A percentile compares a stretch with the other conserved stretches of the same genome.
phyloP scores from a whole-genome alignment of 1,139 yeast genomes.

The Eremothecium gossypii region DNA sequence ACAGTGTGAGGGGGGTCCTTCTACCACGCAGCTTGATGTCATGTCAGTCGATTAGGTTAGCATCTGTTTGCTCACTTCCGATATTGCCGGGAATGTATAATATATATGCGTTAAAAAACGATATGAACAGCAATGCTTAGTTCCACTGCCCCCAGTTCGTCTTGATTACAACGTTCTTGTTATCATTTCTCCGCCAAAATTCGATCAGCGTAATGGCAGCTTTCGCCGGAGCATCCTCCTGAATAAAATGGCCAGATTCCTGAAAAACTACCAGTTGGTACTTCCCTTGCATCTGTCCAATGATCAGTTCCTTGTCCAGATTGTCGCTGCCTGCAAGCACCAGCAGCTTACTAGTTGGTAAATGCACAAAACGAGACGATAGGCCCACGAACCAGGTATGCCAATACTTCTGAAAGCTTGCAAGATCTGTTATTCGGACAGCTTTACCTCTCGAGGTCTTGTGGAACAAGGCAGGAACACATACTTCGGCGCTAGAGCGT shows the following conservation, averaged over 20 bases:
- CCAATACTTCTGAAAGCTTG: conserved; percentile 63
- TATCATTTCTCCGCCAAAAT: conserved; percentile 45
- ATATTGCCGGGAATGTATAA: no score
- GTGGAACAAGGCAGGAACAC: conserved; percentile 60
- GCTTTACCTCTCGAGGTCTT: conserved; percentile 24
- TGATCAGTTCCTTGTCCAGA: conserved; percentile 71
- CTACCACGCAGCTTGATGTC: conserved; percentile 29
- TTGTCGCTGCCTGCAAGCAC: conserved; percentile 87
- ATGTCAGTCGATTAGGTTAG: conserved; percentile 36
- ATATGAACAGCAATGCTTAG: background rate
- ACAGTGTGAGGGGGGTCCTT: conserved; percentile 35
- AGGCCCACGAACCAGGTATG: conserved; percentile 66
- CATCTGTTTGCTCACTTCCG: no score
- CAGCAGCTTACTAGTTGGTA: conserved; percentile 57
- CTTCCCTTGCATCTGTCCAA: conserved; percentile 97
- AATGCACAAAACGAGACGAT: conserved; percentile 51
- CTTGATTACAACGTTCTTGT: conserved; percentile 29
- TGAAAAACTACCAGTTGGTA: conserved; percentile 81
- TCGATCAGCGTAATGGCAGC: conserved; percentile 51
- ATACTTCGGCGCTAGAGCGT: conserved; percentile 54
- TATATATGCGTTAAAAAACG: no score
- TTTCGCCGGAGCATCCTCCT: conserved; percentile 75
- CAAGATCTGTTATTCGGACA: conserved; percentile 59
- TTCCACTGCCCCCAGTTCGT: conserved; percentile 31
- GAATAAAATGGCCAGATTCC: conserved; percentile 83